phyloP scores from a whole-genome alignment of 768 basidiomycete genomes.

The Hygrophorus pudorinus region DNA sequence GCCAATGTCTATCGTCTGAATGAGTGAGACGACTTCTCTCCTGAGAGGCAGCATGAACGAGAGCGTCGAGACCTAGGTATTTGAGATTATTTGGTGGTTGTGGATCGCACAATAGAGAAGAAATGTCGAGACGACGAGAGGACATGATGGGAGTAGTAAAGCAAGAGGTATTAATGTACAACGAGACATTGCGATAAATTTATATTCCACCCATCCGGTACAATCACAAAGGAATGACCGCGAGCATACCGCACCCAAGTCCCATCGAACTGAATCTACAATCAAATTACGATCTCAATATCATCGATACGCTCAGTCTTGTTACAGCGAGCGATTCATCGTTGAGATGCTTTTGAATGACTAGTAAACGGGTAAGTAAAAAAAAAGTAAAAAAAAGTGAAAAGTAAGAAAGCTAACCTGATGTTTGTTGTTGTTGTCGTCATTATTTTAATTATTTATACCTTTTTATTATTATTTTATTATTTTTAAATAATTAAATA shows the following conservation, averaged over 20 bases:
- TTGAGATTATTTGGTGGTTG: conserved; percentile 12
- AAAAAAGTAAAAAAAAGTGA: neutral
- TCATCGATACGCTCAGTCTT: conserved; percentile 75
- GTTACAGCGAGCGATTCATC: conserved; percentile 62
- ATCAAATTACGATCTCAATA: conserved; percentile 78
- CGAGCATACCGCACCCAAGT: conserved; percentile 78
- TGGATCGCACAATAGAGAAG: conserved; percentile 54
- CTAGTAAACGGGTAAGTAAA: conserved; percentile 23
- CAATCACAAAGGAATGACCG: conserved; percentile 46
- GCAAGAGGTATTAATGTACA: conserved; percentile 43
- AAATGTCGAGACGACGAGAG: conserved; percentile 65
- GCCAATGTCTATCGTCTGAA: neutral
- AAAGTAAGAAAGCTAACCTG: too few relatives aligned
- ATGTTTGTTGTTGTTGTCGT: too few relatives aligned
- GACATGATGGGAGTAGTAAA: conserved; percentile 32
- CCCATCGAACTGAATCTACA: conserved; percentile 71
- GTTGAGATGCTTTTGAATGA: conserved; percentile 84
- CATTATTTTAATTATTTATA: too few relatives aligned
- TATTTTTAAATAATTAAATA: too few relatives aligned
- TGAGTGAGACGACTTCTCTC: conserved; percentile 43
- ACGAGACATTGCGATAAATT: conserved; percentile 86
- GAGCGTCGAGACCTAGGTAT: conserved; percentile 45
- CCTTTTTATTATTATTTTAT: too few relatives aligned
- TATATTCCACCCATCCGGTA: conserved; percentile 57
- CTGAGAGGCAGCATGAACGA: conserved; percentile 63